Evolutionary conservation across 2,329 filamentous ascomycete genomes (phyloP).

Genomic region (Paecilomyces formosus): DNA sequence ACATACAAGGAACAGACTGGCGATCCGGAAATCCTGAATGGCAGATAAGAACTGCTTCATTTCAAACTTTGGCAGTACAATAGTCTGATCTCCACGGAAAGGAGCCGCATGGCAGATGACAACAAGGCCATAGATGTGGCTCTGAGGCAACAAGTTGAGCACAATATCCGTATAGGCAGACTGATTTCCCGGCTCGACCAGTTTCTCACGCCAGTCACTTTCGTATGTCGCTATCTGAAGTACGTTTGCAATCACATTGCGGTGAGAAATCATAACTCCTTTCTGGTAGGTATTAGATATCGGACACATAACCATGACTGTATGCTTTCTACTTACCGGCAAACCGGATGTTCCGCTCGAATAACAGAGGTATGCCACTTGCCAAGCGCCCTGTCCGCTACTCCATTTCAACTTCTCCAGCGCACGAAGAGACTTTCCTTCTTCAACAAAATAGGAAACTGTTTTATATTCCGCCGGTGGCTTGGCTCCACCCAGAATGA

Average conservation of each 20-base stretch:
- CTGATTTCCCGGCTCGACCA: constrained; percentile 28
- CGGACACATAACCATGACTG: not conserved
- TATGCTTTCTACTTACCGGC: constrained; percentile 46
- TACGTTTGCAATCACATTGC: constrained; percentile 70
- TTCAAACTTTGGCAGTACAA: constrained; percentile 69
- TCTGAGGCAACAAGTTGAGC: constrained; percentile 69
- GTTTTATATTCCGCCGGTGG: constrained; percentile 48
- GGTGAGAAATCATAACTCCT: constrained; percentile 77
- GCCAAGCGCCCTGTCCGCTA: constrained; percentile 43
- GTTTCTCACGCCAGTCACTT: constrained; percentile 19
- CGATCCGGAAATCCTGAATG: constrained; percentile 63
- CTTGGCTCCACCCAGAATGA: constrained; percentile 42
- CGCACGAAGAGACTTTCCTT: constrained; percentile 44
- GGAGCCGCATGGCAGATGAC: constrained; percentile 59
- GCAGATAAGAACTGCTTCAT: constrained; percentile 55
- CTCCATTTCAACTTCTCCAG: constrained; percentile 34
- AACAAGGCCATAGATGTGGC: constrained; percentile 73
- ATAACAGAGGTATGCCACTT: constrained; percentile 71
- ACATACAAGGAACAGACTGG: constrained; percentile 57
- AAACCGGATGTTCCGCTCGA: constrained; percentile 73
- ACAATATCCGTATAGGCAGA: constrained; percentile 47
- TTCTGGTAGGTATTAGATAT: constrained; percentile 45
- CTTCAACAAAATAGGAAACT: constrained; percentile 56
- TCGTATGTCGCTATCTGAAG: constrained; percentile 55
- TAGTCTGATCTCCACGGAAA: constrained; percentile 65